Evolutionary conservation across 495 filamentous ascomycete species (phyloP), one percentile per base, ranked within the genome.

Genomic region (Podospora conica): DNA sequence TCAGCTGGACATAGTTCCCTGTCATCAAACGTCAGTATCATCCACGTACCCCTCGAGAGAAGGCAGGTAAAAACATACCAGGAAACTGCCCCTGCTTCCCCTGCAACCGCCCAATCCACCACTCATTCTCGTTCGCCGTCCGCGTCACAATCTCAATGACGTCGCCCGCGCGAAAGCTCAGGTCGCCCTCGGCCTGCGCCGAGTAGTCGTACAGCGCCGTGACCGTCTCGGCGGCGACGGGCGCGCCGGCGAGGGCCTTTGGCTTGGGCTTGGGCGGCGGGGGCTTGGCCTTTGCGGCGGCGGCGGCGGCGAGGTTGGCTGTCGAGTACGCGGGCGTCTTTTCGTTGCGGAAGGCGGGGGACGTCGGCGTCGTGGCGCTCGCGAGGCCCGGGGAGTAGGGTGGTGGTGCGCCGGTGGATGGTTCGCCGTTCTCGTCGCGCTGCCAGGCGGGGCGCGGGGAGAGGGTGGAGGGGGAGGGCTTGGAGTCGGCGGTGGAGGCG

Each of bases 151-250:
- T 91, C 75, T 97, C 93, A 70, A 99, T 98, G 27, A 91, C 79
- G 66, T 99, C 96, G 4, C 95, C 96, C 0, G 91, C 87, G 3
- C 83, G 86, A 74, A 99, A 99, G 71, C 90, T 96, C 61, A 99
- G 82, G 75, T 99, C 95, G 1, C 93, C 92, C 63, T 96, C 93
- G 3, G 93, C 93, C 71, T 97, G 93, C 21, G 95, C 95, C 67
- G 97, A 91, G 73, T 96, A 99, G 74, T 98, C 95, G 71, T 97
- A 98, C 59, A 96, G 76, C 18, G 92, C 92, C 11, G 88, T 92
- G 27, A 87, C 92, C 7, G 85, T 93, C 77, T 97, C 93, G 6
- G 78, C 85, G 70, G 95, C 94, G 60, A 85, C 78, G 75, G 91
- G 92, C 7, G 90, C 88, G 11, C 85, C 90, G 2, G 85, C 84